Evolutionary conservation across 495 filamentous ascomycete species (phyloP).

Genomic region (Barbatosphaeria neglecta): DNA sequence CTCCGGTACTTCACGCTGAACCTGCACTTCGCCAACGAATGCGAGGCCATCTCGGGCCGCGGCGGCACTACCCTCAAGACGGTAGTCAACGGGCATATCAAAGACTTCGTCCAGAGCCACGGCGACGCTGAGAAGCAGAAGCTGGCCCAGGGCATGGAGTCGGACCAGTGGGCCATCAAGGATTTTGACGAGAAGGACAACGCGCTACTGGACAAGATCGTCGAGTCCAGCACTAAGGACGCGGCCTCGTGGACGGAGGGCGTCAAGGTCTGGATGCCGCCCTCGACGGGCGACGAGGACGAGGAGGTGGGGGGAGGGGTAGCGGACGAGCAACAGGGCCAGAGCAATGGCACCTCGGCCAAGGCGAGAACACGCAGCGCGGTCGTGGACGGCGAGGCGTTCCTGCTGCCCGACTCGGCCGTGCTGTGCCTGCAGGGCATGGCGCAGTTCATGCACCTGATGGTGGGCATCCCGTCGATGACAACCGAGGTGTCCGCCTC

Average conservation of each 20-base stretch:
- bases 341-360: constrained; percentile 36
- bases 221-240: constrained; percentile 73
- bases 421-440: constrained; percentile 69
- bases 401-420: constrained; percentile 74
- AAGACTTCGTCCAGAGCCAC: constrained; percentile 69
- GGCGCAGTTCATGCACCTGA: constrained; percentile 68
- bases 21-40: constrained; percentile 89
- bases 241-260: constrained; percentile 58
- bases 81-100: constrained; percentile 83
- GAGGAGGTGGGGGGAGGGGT: constrained; percentile 7
- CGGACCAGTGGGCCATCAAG: constrained; percentile 78
- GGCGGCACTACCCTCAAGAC: constrained; percentile 75
- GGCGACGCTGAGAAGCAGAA: constrained; percentile 66
- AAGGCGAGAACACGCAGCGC: constrained; percentile 66
- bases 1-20: constrained; percentile 89
- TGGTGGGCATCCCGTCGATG: constrained; percentile 77
- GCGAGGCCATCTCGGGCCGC: constrained; percentile 86
- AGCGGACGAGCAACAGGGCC: constrained; percentile 9
- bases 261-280: constrained; percentile 59
- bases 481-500: constrained; percentile 67
- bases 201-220: constrained; percentile 50
- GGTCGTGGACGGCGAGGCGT: constrained; percentile 72
- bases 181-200: constrained; percentile 67
- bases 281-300: constrained; percentile 23
- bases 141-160: constrained; percentile 75